Percentiles rank a stretch among this genome's conserved stretches.
Evolutionary conservation across 2,329 filamentous ascomycete genomes (phyloP).

Genomic region (Achaetomium macrosporum): DNA sequence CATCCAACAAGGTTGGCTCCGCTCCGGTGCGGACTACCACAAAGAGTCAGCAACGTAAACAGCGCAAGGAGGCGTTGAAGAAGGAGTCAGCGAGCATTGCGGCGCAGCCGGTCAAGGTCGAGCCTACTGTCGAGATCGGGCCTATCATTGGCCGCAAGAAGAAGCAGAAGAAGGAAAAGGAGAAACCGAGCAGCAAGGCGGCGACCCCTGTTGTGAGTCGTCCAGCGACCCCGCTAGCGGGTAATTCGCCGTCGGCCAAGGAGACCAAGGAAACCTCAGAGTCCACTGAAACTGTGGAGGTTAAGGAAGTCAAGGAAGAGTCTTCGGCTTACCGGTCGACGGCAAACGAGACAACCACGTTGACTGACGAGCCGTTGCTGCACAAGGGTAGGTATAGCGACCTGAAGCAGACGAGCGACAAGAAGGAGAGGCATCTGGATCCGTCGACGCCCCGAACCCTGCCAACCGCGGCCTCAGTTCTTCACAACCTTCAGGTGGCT

Average conservation of each 20-base stretch:
- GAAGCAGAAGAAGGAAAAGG: constrained; percentile 74
- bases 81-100: constrained; percentile 53
- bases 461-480: constrained; percentile 33
- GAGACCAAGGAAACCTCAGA: constrained; percentile 25
- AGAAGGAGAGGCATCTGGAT: constrained; percentile 1
- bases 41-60: constrained; percentile 74
- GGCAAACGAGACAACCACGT: constrained; percentile 25
- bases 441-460: constrained; percentile 14
- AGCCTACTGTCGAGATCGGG: constrained; percentile 53
- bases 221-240: constrained; percentile 20
- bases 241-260: constrained; percentile 17
- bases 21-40: constrained; percentile 64
- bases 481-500: constrained; percentile 34
- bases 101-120: constrained; percentile 42
- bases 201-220: constrained; percentile 25
- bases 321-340: constrained; percentile 26
- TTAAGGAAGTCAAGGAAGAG: constrained; percentile 22
- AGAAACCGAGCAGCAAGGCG: constrained; percentile 26
- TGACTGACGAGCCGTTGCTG: constrained; percentile 22
- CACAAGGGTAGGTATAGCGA: constrained; percentile 22
- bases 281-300: constrained; percentile 9
- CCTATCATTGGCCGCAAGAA: constrained; percentile 77
- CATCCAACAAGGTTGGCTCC: constrained; percentile 58
- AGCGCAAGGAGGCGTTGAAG: constrained; percentile 61
- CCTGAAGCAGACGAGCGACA: constrained; percentile 26